Conservation (phyloP, 768 basidiomycete species). For the Sporobolomyces roseus region DNA sequence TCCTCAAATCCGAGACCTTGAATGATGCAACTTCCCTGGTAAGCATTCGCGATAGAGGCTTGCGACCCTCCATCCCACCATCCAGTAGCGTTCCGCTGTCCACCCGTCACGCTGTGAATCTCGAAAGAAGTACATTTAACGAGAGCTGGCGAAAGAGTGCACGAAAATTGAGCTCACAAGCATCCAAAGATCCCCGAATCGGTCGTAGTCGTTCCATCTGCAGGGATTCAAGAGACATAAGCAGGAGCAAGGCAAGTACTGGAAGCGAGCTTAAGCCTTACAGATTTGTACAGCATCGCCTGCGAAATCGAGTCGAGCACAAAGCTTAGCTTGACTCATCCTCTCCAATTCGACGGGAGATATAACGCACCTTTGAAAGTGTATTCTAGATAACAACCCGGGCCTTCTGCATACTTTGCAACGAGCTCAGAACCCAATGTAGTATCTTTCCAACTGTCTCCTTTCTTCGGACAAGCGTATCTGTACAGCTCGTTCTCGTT, state of each 20-base stretch:
- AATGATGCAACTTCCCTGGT: constrained; percentile 8
- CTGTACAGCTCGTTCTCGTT: neutral
- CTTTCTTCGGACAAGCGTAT: constrained; percentile 8
- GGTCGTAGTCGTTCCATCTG: constrained; percentile 11
- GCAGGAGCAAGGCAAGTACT: neutral
- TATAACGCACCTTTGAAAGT: constrained; percentile 7
- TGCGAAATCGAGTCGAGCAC: neutral
- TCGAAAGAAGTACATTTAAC: neutral
- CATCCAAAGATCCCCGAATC: constrained; percentile 29
- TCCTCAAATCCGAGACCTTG: constrained; percentile 12
- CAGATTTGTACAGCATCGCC: constrained; percentile 26
- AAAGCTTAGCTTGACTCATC: neutral
- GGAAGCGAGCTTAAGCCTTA: neutral
- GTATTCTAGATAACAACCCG: constrained; percentile 14
- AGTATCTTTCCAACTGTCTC: constrained; percentile 13
- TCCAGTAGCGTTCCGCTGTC: neutral
- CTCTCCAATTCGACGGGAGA: neutral
- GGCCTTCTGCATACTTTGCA: constrained; percentile 15
- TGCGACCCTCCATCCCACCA: constrained; percentile 11
- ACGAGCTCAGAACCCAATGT: constrained; percentile 1
- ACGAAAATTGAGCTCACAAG: constrained; percentile 12
- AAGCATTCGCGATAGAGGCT: constrained; percentile 1
- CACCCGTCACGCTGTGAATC: neutral
- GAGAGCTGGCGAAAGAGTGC: neutral
- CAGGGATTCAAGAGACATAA: no score